Percentiles rank a stretch among this genome's conserved stretches.
phyloP scores from a whole-genome alignment of 2,329 filamentous ascomycete species.

The Claviceps monticola region DNA sequence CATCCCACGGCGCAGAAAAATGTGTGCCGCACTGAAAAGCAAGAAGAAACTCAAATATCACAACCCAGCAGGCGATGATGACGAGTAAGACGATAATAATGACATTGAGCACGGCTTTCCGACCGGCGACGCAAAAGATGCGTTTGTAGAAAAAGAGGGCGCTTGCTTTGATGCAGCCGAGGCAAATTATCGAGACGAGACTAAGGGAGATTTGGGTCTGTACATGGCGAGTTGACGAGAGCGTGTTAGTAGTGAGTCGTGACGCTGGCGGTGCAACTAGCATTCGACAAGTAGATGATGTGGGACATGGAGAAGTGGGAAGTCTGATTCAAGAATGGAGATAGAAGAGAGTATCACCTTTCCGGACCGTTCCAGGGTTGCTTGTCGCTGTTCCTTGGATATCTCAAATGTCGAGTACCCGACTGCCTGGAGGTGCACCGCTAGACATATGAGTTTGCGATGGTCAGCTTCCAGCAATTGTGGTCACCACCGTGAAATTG shows the following conservation, averaged over 20 bases:
- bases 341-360: background rate
- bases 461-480: too few species aligned
- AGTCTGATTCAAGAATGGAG: too few species aligned
- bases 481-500: background rate
- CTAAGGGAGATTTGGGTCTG: conserved; percentile 7
- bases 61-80: conserved; percentile 8
- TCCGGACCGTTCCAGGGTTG: background rate
- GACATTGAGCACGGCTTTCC: conserved; percentile 5
- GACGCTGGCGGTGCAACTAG: too few species aligned
- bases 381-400: background rate
- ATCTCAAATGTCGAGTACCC: conserved; percentile 1
- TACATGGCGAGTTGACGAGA: background rate
- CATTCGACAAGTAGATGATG: too few species aligned
- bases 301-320: too few species aligned
- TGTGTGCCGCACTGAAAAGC: conserved; percentile 12
- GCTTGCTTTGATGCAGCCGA: conserved; percentile 9
- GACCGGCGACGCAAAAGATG: conserved; percentile 8
- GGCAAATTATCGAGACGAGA: conserved; percentile 3
- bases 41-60: conserved; percentile 9
- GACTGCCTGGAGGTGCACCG: background rate
- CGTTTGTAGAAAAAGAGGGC: conserved; percentile 12
- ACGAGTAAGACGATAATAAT: conserved; percentile 5
- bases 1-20: conserved; percentile 12
- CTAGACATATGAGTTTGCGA: background rate
- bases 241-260: background rate